Base-by-base conservation (phyloP, 2,329 filamentous ascomycete genomes). In the Acrocalymma vagum region DNA sequence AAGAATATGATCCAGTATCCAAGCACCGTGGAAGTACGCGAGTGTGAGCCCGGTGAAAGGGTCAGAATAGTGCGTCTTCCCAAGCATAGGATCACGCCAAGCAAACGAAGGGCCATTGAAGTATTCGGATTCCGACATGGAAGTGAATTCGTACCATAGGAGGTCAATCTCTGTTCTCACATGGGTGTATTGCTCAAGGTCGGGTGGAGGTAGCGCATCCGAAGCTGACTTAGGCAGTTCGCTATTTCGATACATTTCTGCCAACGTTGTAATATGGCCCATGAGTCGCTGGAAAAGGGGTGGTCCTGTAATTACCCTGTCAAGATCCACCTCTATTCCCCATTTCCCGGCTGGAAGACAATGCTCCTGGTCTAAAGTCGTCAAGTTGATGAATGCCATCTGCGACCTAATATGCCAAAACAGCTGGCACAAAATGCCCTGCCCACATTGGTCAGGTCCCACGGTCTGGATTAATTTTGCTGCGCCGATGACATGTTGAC, bases 381-480 rank as follows among this genome's bases (percentile, higher is more conserved):
- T 56, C 11, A 63, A 25, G 25, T 61, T 43, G 15, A 58, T 38
- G 35, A 62, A 61, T 7, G 51, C 32, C 46, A 58, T 44, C 18
- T 61, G 63, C 6, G 59, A 60, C 25, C 57, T 43, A 25, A 67
- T 51, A 38, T 64, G 62, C 26, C 60, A 65, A 39, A 62, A 67
- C 2, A 67, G 46, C 30, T 67, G 60, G 28, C 61, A 67, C 7
- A 66, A 16, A 0, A 62, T 48, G n/a, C 61, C 60, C 9, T 48
- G 17, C 10, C 42, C 38, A 32, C 60, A 65, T 25, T 65, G 41
- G 9, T 48, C 58, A 11, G 62, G 56, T 4, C 54, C 58, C 3
- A 57, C 56, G 0, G 57, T 28, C 32, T 65, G 57, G 4, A 66
- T 37, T 47, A 67, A 55, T 22, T 46, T 53, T 1, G 55, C 62